Conservation (phyloP, 352 stramenopile species). For the Phytophthora citricola region DNA sequence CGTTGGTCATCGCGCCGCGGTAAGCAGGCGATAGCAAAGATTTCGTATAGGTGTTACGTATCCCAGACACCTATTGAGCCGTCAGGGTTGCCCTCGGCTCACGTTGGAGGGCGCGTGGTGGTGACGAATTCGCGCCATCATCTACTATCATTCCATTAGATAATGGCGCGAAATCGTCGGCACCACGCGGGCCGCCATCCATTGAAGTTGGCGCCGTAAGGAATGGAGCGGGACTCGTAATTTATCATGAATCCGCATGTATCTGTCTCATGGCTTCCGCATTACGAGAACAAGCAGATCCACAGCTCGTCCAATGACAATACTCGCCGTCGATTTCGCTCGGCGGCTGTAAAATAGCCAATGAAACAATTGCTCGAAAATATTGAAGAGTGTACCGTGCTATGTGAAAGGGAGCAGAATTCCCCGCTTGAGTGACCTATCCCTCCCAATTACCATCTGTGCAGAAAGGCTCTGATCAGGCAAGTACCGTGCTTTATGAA, state of each 20-base stretch:
- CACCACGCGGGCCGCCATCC: no score
- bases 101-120: neutral
- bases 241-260: neutral
- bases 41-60: no score
- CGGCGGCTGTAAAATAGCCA: neutral
- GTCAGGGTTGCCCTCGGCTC: no score
- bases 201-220: neutral
- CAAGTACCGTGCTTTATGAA: constrained; percentile 4
- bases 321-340: neutral
- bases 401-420: neutral
- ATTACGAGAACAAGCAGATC: neutral
- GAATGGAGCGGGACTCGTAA: neutral
- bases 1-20: no score
- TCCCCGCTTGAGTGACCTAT: neutral
- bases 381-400: constrained; percentile 1
- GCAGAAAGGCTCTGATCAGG: neutral
- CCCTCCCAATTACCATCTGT: neutral
- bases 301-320: neutral
- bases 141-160: no score
- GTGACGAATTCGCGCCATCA: no score
- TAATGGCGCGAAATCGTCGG: neutral
- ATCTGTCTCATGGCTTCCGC: neutral
- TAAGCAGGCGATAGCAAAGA: no score
- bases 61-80: no score
- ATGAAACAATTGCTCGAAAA: neutral